Evolutionary conservation across 805 yeast genomes (phyloP), one percentile per base, ranked within the genome.

Genomic region (Candida boleticola): DNA sequence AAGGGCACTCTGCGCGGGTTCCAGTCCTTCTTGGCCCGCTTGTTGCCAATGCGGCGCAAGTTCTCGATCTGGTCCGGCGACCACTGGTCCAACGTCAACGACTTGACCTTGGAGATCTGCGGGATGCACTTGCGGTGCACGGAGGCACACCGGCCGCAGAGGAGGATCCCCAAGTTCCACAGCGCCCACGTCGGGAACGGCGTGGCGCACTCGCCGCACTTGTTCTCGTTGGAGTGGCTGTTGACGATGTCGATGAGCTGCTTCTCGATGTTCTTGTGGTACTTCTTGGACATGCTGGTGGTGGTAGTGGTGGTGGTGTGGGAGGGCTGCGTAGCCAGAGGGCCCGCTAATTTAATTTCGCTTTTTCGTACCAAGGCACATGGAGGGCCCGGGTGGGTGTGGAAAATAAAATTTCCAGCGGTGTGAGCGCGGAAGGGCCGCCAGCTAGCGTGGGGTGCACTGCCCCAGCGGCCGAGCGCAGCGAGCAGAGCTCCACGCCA

Each of bases 121-220:
- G 49, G 51, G 18, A 70, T 55, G 33, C 86, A 67, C 42, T 76
- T 76, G 46, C 88, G 70, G 61, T 88, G 96, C 26, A 82, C 73
- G 3, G 87, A 79, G 6, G 95, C 92, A 72, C 96, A 88, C 49
- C 93, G 68, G 13, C 93, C 93, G 66, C 96, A 88, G 14, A 88
- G 66, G 45, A 88, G 81, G 3, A 86, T 64, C 21, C 95, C 95
- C 33, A 86, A 46, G 46, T 58, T 67, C 43, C 54, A 61, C 29
- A 72, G 66, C 2, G 74, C 74, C 74, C 74, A 70, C 51, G 85
- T 86, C 6, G 95, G 93, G 59, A 75, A 82, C 3, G 76, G 57
- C 4, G 79, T 65, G 2, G 78, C 77, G 64, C 95, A 87, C 57
- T 87, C 96, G 29, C 89, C 95, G 61, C 96, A 87, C 56, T 72